Conservation (phyloP, 495 filamentous ascomycete species). For the Immersiella caudata region DNA sequence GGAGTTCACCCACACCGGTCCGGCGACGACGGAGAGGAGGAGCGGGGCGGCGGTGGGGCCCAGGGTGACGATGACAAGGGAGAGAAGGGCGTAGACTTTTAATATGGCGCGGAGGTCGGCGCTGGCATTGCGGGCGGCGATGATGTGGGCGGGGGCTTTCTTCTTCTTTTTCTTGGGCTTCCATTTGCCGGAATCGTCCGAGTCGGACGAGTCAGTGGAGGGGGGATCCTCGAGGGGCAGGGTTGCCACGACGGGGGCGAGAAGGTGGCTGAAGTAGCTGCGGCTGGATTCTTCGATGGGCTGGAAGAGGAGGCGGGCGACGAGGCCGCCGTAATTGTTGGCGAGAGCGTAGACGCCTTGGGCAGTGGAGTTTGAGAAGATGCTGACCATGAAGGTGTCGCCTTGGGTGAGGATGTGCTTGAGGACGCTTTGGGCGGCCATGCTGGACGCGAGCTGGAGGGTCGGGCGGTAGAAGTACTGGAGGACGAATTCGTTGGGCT, state of each 20-base stretch:
- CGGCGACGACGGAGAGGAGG: constrained; percentile 71
- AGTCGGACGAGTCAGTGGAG: background rate
- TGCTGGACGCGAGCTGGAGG: constrained; percentile 66
- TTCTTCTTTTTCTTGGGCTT: constrained; percentile 23
- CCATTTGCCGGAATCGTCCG: constrained; percentile 16
- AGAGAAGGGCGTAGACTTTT: constrained; percentile 66
- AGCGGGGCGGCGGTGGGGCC: constrained; percentile 74
- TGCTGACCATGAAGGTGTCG: constrained; percentile 82
- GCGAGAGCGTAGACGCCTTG: constrained; percentile 95
- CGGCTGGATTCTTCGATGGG: constrained; percentile 91
- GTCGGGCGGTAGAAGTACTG: constrained; percentile 69
- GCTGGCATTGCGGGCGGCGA: constrained; percentile 37
- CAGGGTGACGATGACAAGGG: constrained; percentile 64
- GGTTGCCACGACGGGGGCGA: constrained; percentile 28
- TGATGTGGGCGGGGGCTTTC: constrained; percentile 14
- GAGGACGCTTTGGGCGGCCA: constrained; percentile 83
- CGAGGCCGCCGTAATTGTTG: constrained; percentile 88
- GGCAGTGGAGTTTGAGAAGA: constrained; percentile 70
- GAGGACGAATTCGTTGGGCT: constrained; percentile 47
- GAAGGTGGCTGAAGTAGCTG: constrained; percentile 79
- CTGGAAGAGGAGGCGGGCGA: constrained; percentile 90
- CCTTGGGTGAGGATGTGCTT: constrained; percentile 95
- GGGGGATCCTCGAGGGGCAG: background rate
- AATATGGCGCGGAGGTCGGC: constrained; percentile 57
- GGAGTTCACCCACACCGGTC: constrained; percentile 68